These are phyloP conservation scores for Botrytis tulipae DNA, from an alignment of 2,329 filamentous ascomycete genomes.

Conservation along the genomic window DNA sequence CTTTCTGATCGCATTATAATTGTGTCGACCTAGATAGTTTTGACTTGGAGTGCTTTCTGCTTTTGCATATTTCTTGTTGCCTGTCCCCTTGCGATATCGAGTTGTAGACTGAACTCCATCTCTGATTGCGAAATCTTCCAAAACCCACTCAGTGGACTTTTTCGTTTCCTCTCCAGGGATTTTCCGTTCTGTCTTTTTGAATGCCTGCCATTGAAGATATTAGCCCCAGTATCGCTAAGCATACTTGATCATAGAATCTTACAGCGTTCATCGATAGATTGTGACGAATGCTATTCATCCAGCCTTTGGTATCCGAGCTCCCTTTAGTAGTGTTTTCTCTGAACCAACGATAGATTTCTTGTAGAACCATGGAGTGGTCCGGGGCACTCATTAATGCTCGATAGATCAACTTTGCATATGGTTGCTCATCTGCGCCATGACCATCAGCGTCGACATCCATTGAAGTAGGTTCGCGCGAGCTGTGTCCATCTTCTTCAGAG, in stretches of 20 bases:
- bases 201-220: constrained; percentile 44
- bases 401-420: constrained; percentile 82
- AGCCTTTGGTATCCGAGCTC: constrained; percentile 63
- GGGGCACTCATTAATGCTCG: constrained; percentile 68
- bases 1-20: constrained; percentile 12
- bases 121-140: constrained; percentile 66
- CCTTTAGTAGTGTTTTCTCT: constrained; percentile 75
- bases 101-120: constrained; percentile 85
- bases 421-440: constrained; percentile 47
- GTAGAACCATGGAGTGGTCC: constrained; percentile 69
- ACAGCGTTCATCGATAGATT: constrained; percentile 96
- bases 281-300: constrained; percentile 95
- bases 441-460: constrained; percentile 34
- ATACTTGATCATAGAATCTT: constrained; percentile 42
- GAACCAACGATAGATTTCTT: constrained; percentile 92
- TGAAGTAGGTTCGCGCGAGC: constrained; percentile 32
- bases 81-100: constrained; percentile 60
- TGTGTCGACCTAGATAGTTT: not conserved
- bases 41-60: constrained; percentile 2
- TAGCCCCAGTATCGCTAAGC: constrained; percentile 37
- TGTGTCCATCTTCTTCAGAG: constrained; percentile 35
- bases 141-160: constrained; percentile 73
- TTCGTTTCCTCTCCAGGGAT: constrained; percentile 52
- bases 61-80: constrained; percentile 40
- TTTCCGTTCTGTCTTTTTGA: constrained; percentile 50